phyloP scores from a whole-genome alignment of 495 filamentous ascomycete genomes.

The Hypoxylon crocopeplum region DNA sequence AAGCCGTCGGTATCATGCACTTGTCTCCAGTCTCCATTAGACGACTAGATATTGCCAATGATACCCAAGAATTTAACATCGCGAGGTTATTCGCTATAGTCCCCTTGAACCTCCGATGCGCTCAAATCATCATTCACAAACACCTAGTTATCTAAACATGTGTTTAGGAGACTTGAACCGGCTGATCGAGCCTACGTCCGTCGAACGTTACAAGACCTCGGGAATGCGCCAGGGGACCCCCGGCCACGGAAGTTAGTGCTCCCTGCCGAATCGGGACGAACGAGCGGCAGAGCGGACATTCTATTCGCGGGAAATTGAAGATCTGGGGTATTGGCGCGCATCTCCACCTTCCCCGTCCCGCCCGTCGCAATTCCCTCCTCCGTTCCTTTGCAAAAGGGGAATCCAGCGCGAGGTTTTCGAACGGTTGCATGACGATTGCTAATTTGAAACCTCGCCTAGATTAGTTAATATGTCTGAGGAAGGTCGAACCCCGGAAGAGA shows the following conservation, averaged over 20 bases:
- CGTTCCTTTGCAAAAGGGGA: slow-evolving; percentile 11
- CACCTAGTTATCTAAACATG: too few relatives aligned
- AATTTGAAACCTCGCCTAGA: not conserved
- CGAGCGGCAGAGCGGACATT: not conserved
- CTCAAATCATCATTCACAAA: too few relatives aligned
- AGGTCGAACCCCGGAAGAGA: slow-evolving; percentile 3
- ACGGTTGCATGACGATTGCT: not conserved
- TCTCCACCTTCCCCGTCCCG: slow-evolving; percentile 8
- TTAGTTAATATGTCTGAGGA: too few relatives aligned
- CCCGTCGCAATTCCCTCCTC: not conserved
- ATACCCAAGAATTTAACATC: too few relatives aligned
- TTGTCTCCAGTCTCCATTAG: too few relatives aligned
- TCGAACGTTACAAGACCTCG: not conserved
- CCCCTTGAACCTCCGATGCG: too few relatives aligned
- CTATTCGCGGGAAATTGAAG: slow-evolving; percentile 32
- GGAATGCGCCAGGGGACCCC: not conserved
- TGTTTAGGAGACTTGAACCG: too few relatives aligned
- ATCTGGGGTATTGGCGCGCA: not conserved
- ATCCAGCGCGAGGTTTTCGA: slow-evolving; percentile 7
- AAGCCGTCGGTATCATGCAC: too few relatives aligned
- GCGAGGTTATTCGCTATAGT: too few relatives aligned
- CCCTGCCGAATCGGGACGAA: slow-evolving; percentile 33
- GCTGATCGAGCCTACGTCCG: slow-evolving; percentile 8
- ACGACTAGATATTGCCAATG: too few relatives aligned
- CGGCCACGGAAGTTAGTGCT: slow-evolving; percentile 23